These are phyloP conservation scores for Saturnispora diversa DNA, from an alignment of 805 yeast species.

Conservation along the genomic window DNA sequence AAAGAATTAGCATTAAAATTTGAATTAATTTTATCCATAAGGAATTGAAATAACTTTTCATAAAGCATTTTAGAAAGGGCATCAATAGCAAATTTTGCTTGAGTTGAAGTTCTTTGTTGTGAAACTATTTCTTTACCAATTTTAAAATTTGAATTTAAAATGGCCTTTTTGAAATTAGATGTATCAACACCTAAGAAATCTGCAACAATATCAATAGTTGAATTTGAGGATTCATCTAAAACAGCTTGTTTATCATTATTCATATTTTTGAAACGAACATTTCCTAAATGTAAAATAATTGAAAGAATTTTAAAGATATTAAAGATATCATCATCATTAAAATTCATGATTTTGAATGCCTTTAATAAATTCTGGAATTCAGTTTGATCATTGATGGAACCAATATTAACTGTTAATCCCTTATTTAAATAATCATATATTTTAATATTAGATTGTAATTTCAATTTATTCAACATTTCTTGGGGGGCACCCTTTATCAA, in stretches of 20 bases:
- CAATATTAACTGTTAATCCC: conserved; percentile 46
- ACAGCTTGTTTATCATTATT: conserved; percentile 64
- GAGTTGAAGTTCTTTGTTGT: conserved; percentile 69
- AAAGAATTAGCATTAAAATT: conserved; percentile 34
- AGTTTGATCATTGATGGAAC: conserved; percentile 65
- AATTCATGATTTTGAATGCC: conserved; percentile 71
- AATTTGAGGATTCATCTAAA: conserved; percentile 39
- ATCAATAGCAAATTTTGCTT: conserved; percentile 74
- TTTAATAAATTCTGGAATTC: conserved; percentile 57
- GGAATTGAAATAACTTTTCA: conserved; percentile 70
- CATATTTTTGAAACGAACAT: conserved; percentile 58
- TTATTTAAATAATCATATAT: conserved; percentile 53
- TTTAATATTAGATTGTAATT: conserved; percentile 31
- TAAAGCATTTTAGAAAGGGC: conserved; percentile 83
- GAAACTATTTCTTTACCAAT: conserved; percentile 85
- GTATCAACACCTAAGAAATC: conserved; percentile 55
- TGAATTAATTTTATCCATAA: conserved; percentile 68
- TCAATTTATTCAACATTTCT: conserved; percentile 38
- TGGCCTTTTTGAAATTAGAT: conserved; percentile 43
- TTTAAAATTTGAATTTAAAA: conserved; percentile 74
- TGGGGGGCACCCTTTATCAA: conserved; percentile 59
- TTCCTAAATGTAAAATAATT: conserved; percentile 76
- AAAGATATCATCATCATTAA: conserved; percentile 44
- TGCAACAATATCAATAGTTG: conserved; percentile 45
- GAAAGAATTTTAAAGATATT: conserved; percentile 64